A percentile compares a stretch with the other conserved stretches of the same genome.
These are phyloP conservation scores for Cyclotella kingstonii DNA, from an alignment of 108 stramenopile species.

Conservation along the genomic window DNA sequence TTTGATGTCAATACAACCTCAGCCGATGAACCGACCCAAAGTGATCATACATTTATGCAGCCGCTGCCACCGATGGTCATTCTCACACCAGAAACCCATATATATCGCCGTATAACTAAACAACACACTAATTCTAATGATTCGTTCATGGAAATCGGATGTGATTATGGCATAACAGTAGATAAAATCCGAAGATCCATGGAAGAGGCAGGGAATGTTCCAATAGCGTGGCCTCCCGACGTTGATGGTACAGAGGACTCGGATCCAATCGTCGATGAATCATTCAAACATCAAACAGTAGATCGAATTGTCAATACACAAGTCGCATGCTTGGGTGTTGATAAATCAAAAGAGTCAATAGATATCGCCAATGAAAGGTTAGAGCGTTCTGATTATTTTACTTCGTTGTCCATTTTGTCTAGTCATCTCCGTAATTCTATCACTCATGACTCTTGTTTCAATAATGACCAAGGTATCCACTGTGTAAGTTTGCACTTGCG, in stretches of 20 bases:
- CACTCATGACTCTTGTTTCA: too few relatives aligned
- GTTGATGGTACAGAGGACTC: neutral
- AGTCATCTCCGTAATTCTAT: neutral
- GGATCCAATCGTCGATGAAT: neutral
- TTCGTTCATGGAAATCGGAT: conserved; percentile 75
- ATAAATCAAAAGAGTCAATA: conserved; percentile 70
- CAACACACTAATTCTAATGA: conserved; percentile 64
- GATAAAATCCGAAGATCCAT: conserved; percentile 41
- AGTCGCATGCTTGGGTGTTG: conserved; percentile 57
- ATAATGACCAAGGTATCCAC: conserved; percentile 66
- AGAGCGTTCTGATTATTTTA: neutral
- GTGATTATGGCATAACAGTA: conserved; percentile 71
- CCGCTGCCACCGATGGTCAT: conserved; percentile 42
- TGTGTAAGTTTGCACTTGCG: conserved; percentile 45
- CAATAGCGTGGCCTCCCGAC: conserved; percentile 20
- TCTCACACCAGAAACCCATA: conserved; percentile 65
- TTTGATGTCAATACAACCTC: neutral
- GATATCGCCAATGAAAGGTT: conserved; percentile 51
- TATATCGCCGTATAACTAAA: conserved; percentile 61
- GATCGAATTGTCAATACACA: neutral
- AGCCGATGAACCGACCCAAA: neutral
- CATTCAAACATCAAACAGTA: neutral
- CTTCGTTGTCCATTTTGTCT: neutral
- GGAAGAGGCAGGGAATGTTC: conserved; percentile 38
- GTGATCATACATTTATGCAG: neutral